Conservation (phyloP, 176 grass and related monocot genomes). For the Chrysopogon serrulatus region DNA sequence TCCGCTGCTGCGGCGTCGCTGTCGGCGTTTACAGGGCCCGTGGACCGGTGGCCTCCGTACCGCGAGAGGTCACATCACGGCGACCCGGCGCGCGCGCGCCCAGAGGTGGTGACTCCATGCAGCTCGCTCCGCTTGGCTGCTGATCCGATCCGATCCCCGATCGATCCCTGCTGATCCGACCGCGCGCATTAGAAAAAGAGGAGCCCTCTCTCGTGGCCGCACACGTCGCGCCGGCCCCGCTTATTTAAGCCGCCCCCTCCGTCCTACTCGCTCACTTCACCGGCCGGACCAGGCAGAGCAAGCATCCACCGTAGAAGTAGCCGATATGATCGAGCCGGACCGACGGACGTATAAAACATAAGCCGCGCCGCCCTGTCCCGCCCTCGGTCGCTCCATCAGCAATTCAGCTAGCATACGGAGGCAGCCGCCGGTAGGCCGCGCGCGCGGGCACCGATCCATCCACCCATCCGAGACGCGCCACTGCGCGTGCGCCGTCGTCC, state of each 20-base stretch:
- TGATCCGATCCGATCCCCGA: neutral
- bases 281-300: too few relatives aligned
- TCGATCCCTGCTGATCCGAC: neutral
- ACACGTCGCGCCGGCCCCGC: neutral
- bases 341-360: neutral
- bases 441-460: too few relatives aligned
- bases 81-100: neutral
- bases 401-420: neutral
- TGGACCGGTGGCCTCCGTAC: neutral
- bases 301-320: too few relatives aligned
- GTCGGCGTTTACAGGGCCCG: neutral
- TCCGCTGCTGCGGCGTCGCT: slow-evolving; percentile 14
- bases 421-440: neutral
- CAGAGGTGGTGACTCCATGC: too few relatives aligned
- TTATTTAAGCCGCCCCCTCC: neutral
- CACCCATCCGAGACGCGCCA: too few relatives aligned
- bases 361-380: too few relatives aligned
- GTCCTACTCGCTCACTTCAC: neutral
- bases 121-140: too few relatives aligned
- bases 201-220: neutral
- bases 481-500: neutral
- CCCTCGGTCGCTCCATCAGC: too few relatives aligned
- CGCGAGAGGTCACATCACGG: neutral
- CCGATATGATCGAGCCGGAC: too few relatives aligned
- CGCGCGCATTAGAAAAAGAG: neutral